Evolutionary conservation across 768 basidiomycete genomes (phyloP), one percentile per base, ranked within the genome.

Genomic region (Trametes cubensis): DNA sequence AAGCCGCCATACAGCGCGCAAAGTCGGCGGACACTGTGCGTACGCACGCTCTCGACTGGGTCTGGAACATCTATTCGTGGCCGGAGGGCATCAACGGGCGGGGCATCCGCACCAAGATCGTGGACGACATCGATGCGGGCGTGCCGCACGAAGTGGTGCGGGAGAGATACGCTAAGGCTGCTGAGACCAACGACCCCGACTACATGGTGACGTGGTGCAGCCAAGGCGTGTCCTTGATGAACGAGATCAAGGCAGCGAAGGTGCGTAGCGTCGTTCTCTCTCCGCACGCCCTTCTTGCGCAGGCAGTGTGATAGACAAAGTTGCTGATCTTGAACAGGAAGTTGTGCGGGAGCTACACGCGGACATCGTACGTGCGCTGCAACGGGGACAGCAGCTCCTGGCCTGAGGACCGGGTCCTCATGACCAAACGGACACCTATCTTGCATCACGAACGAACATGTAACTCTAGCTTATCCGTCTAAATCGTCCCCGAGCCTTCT

Each of bases 161-260:
- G 65, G 69, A 70, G 39, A 81, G 77, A 64, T 85, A 81, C 62
- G 69, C 68, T n/a, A 77, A 81, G 56, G 86, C 79, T 6, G 70
- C 74, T 8, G 75, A 74, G 63, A 73, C 72, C 23, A 76, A 74
- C 44, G 83, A 91, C 64, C 70, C 76, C 11, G 58, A 23, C 30
- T 57, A 61, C 55, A 79, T 84, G 61, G 73, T 88, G 3, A 80
- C 85, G 14, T 92, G 90, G 90, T 83, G 87, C 15, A 90, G 89
- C 45, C 79, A 82, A 42, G 84, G 87, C 17, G 82, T 89, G 26
- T 85, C 81, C 14, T 75, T 85, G 51, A 81, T 89, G 74, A 76
- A 78, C 21, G 73, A 77, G 50, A 76, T 80, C 64, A 75, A 74
- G 56, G 64, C 72, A 4, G 79, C 78, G 15, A 72, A 72, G 71